Conservation (phyloP, 306 rosid species). For the Castanopsis chinensis region DNA sequence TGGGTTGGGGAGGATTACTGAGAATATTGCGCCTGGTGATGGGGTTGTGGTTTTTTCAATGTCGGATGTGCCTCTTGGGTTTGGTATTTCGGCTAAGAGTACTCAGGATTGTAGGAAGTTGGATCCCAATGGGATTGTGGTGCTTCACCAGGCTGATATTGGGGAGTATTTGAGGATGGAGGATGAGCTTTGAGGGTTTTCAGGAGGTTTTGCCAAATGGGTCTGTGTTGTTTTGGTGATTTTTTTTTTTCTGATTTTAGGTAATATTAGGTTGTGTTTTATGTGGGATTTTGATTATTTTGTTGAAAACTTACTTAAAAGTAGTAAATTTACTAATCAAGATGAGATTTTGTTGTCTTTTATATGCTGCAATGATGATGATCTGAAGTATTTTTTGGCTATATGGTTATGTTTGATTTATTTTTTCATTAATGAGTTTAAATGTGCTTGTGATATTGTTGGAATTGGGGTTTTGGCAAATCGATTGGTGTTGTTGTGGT, state of each 20-base stretch:
- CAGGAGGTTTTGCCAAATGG: not conserved
- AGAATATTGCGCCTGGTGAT: constrained; percentile 67
- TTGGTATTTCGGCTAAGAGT: constrained; percentile 81
- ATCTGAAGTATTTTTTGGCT: too few relatives aligned
- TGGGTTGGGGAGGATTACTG: constrained; percentile 83
- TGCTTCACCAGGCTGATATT: constrained; percentile 83
- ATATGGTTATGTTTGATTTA: too few relatives aligned
- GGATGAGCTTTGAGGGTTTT: constrained; percentile 67
- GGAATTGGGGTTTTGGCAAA: too few relatives aligned
- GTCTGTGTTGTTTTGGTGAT: constrained; percentile 4
- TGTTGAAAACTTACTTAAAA: not conserved
- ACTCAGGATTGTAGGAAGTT: constrained; percentile 94
- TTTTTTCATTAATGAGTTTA: too few relatives aligned
- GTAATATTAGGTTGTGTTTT: not conserved
- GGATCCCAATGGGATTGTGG: constrained; percentile 87
- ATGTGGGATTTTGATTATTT: not conserved
- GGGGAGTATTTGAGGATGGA: constrained; percentile 96
- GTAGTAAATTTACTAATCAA: too few relatives aligned
- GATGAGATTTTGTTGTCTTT: too few relatives aligned
- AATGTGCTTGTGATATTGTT: too few relatives aligned
- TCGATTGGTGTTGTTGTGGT: too few relatives aligned
- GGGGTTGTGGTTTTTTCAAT: constrained; percentile 88
- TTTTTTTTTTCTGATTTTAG: not conserved
- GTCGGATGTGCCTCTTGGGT: constrained; percentile 89
- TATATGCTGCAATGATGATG: too few relatives aligned